Evolutionary conservation across 108 stramenopile species (phyloP).

Genomic region (Thalassiosira profunda): DNA sequence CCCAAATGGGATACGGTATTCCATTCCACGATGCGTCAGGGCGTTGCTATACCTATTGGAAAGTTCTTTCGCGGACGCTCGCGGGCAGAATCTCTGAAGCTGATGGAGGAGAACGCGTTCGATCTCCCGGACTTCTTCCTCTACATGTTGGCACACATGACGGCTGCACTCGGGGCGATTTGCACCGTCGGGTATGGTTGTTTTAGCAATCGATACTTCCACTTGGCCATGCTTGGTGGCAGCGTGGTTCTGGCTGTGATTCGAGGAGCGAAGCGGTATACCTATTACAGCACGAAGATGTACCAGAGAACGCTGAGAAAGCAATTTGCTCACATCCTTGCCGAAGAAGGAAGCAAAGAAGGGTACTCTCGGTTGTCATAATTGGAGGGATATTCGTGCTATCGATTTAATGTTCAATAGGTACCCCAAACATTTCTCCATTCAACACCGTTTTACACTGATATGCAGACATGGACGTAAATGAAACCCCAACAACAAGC

Average conservation of each 20-base stretch:
- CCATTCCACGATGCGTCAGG: conserved; percentile 51
- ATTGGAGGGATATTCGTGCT: too few relatives aligned
- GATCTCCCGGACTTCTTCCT: conserved; percentile 60
- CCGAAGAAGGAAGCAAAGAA: background rate
- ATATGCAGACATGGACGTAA: too few relatives aligned
- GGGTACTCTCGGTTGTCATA: background rate
- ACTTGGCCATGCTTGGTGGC: conserved; percentile 23
- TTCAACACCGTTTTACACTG: too few relatives aligned
- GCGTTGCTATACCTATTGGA: conserved; percentile 44
- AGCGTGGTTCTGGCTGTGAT: conserved; percentile 20
- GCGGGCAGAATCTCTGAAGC: conserved; percentile 40
- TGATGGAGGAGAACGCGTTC: conserved; percentile 53
- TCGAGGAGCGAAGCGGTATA: conserved; percentile 57
- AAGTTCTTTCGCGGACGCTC: conserved; percentile 53
- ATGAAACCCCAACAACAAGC: too few relatives aligned
- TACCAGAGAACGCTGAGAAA: conserved; percentile 46
- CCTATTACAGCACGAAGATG: conserved; percentile 64
- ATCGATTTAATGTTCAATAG: too few relatives aligned
- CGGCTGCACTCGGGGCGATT: conserved; percentile 26
- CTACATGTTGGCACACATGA: conserved; percentile 57
- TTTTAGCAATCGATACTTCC: conserved; percentile 30
- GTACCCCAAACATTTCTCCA: too few relatives aligned
- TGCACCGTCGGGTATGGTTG: conserved; percentile 50
- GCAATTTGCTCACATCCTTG: conserved; percentile 18
- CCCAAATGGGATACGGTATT: conserved; percentile 71